Percentiles rank a stretch among this genome's conserved stretches.
These are phyloP conservation scores for Dactylella cylindrospora DNA, from an alignment of 2,329 filamentous ascomycete genomes.

Conservation along the genomic window DNA sequence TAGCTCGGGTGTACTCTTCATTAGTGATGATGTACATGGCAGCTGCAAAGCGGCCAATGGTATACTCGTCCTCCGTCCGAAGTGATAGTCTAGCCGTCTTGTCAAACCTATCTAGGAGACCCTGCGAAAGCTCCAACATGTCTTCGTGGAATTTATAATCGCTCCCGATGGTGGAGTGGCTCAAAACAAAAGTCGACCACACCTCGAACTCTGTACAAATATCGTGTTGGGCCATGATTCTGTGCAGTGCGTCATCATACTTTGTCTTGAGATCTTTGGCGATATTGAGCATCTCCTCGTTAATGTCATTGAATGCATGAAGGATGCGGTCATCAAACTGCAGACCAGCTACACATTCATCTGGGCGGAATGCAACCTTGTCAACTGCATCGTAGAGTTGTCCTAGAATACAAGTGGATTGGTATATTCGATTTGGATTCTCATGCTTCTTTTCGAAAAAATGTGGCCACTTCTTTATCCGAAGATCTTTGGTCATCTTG, in stretches of 20 bases:
- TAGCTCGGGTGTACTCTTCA: conserved; percentile 65
- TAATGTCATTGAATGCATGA: conserved; percentile 59
- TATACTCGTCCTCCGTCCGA: conserved; percentile 61
- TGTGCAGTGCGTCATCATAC: conserved; percentile 75
- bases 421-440: conserved; percentile 38
- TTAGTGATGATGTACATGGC: conserved; percentile 87
- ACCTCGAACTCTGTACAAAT: conserved; percentile 88
- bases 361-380: conserved; percentile 70
- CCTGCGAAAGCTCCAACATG: conserved; percentile 67
- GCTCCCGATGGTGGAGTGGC: conserved; percentile 68
- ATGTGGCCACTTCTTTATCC: conserved; percentile 45
- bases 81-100: conserved; percentile 66
- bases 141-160: conserved; percentile 89
- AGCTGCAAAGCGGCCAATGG: conserved; percentile 71
- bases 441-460: conserved; percentile 79
- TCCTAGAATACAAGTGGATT: conserved; percentile 63
- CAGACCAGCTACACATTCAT: conserved; percentile 55
- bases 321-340: conserved; percentile 77
- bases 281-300: conserved; percentile 59
- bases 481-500: conserved; percentile 59
- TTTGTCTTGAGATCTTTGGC: conserved; percentile 69
- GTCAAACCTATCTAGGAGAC: conserved; percentile 69
- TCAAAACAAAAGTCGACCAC: conserved; percentile 81
- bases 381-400: conserved; percentile 69
- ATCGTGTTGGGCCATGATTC: conserved; percentile 81